A percentile compares a stretch with the other conserved stretches of the same genome.
Evolutionary conservation across 1,284 basidiomycete species (phyloP).

Genomic region (Marasmius tenuissimus): DNA sequence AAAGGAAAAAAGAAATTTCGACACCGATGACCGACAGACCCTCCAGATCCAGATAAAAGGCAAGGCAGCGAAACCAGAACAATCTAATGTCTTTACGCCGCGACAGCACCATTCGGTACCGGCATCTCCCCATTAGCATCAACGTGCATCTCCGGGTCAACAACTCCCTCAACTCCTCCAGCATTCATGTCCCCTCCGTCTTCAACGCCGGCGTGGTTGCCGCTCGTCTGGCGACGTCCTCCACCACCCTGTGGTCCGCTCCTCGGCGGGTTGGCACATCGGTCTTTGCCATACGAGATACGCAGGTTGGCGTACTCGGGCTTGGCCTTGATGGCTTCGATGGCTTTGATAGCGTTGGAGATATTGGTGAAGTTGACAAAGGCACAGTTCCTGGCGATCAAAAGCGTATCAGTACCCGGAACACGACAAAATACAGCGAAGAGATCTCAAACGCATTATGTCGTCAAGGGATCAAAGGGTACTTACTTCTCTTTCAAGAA

Average conservation of each 20-base stretch:
- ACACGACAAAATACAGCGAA: not conserved
- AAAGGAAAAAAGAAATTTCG: not conserved
- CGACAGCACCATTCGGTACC: not conserved
- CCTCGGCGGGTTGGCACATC: slow-evolving; percentile 89
- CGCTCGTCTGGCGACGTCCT: not conserved
- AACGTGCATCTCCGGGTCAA: not conserved
- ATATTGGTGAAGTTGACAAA: slow-evolving; percentile 94
- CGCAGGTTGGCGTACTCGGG: slow-evolving; percentile 81
- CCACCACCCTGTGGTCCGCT: slow-evolving; percentile 72
- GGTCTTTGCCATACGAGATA: slow-evolving; percentile 91
- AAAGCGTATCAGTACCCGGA: not conserved
- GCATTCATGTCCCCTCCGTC: not conserved
- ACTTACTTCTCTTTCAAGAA: slow-evolving; percentile 90
- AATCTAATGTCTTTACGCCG: not conserved
- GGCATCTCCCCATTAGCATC: not conserved
- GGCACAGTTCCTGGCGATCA: slow-evolving; percentile 72
- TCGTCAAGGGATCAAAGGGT: not conserved
- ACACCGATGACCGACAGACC: not conserved
- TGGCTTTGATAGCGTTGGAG: slow-evolving; percentile 92
- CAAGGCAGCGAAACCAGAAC: not conserved
- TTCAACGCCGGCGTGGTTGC: not conserved
- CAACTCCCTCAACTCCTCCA: not conserved
- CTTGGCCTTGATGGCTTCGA: slow-evolving; percentile 87
- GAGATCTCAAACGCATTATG: not conserved
- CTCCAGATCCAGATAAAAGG: not conserved